Base-by-base conservation (phyloP, 2,329 filamentous ascomycete genomes). In the Fusarium concolor region DNA sequence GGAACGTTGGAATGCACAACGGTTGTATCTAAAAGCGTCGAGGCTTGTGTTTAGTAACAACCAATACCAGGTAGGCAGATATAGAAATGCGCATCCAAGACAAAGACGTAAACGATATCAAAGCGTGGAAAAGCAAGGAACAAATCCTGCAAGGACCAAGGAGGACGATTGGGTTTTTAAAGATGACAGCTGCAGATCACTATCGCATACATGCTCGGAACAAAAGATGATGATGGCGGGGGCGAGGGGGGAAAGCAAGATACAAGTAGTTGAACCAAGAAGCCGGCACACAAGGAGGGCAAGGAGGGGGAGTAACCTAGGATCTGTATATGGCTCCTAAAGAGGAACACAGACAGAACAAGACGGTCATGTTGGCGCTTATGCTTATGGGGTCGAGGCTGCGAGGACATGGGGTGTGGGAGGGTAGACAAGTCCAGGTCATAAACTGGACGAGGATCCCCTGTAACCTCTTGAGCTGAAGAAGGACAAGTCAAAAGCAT, bases 361-460 rank as follows among this genome's bases (percentile, higher is more conserved):
- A 17, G 43, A 60, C 28, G 33, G 54, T 66, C 46, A 66, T 66
- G 50, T 62, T 42, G 31, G 38, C 63, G 56, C 43, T 66, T 66
- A 63, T 64, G 58, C 54, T 51, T 59, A 59, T 44, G 42, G 12
- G 37, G 44, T 47, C 44, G 46, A 53, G 37, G 44, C 24, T 17
- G 29, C 5, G 31, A 33, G 31, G 31, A 14, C 28, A 26, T 33
- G 33, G 29, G 44, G 53, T 33, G 45, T 39, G 53, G 28, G 44
- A 56, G 46, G 52, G 50, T 33, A 33, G 38, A 63, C 29, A 39
- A 37, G 53, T 44, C 51, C 51, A 62, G 62, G 62, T 55, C 37
- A 39, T 69, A 45, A 62, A 58, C 65, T 69, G 56, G 61, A 58
- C 65, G 56, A 67, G 65, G 65, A 55, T 67, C 65, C 65, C 65